Conservation (phyloP, 2,329 filamentous ascomycete genomes). For the Neofusicoccum kwambonambiense region DNA sequence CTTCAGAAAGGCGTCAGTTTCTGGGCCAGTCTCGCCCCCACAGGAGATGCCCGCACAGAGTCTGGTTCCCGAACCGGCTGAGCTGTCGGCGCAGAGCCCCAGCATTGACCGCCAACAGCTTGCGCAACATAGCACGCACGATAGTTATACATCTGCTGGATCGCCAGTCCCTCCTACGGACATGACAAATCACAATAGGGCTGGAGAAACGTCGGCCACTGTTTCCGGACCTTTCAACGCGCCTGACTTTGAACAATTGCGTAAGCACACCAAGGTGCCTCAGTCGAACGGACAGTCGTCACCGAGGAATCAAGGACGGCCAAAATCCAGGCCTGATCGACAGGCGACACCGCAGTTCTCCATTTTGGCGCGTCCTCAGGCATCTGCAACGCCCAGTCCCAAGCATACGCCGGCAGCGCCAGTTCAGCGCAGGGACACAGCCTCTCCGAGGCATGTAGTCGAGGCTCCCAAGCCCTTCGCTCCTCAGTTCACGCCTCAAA, state of each 20-base stretch:
- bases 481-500: conserved; percentile 37
- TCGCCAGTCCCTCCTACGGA: background rate
- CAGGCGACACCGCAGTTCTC: conserved; percentile 17
- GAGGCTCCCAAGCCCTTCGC: conserved; percentile 17
- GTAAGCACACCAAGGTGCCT: conserved; percentile 25
- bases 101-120: conserved; percentile 5
- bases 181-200: conserved; percentile 18
- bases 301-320: background rate
- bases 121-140: background rate
- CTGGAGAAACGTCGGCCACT: conserved; percentile 32
- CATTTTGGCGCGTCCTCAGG: conserved; percentile 13
- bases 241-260: conserved; percentile 41
- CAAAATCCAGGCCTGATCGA: background rate
- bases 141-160: background rate
- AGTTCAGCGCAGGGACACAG: conserved; percentile 30
- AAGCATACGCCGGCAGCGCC: conserved; percentile 27
- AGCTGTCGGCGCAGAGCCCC: conserved; percentile 46
- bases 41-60: conserved; percentile 22
- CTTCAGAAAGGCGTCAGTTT: conserved; percentile 32
- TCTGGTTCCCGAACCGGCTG: conserved; percentile 37
- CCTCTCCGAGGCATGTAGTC: conserved; percentile 21
- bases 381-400: conserved; percentile 9
- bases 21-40: conserved; percentile 15
- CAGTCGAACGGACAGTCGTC: conserved; percentile 6
- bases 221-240: conserved; percentile 43